Base-by-base conservation (phyloP, 2,329 filamentous ascomycete genomes). In the Neofusicoccum laricinum region DNA sequence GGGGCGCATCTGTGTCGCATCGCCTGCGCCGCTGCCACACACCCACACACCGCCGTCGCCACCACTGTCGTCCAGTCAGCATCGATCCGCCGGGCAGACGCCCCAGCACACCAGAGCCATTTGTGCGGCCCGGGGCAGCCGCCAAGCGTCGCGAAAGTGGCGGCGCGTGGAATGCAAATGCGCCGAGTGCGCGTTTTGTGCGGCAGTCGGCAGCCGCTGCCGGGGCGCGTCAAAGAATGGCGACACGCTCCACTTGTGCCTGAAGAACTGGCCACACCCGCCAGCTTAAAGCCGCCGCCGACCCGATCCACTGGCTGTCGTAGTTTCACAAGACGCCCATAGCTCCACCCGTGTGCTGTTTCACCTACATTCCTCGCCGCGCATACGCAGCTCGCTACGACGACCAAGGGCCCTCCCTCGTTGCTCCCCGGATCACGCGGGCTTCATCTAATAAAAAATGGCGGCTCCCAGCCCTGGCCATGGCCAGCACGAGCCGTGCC, bases 381-480 rank as follows among this genome's bases (percentile, higher is more conserved):
- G 34, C 49, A 15, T 55, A 64, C 48, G 34, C 61, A 57, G 19
- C 41, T 21, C 17, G 12, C 49, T 15, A 46, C 50, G 48, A 34
- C 25, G 14, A 4, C 25, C 25, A 1, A 30, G 25, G 25, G 25
- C 25, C 48, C 48, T 36, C 50, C 64, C 62, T 65, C 65, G 53
- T 63, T 64, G 64, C 64, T 67, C 66, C 68, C 55, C 65, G 38
- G 67, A 67, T 67, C 66, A 67, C 50, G 12, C 21, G 21, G 15
- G 7, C 10, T 49, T n/a, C 7, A 49, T 12, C 21, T 34, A 5
- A 21, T 19, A 40, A 36, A 59, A 59, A 46, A 59, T 59, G 55
- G 55, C 61, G 32, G 53, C 64, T 67, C 64, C 49, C 43, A 48
- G 25, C 51, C 7, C 66, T n/a, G 49, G 51, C 50, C 62, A 63